phyloP scores from a whole-genome alignment of 2,329 filamentous ascomycete genomes.

The Neurospora crassa region DNA sequence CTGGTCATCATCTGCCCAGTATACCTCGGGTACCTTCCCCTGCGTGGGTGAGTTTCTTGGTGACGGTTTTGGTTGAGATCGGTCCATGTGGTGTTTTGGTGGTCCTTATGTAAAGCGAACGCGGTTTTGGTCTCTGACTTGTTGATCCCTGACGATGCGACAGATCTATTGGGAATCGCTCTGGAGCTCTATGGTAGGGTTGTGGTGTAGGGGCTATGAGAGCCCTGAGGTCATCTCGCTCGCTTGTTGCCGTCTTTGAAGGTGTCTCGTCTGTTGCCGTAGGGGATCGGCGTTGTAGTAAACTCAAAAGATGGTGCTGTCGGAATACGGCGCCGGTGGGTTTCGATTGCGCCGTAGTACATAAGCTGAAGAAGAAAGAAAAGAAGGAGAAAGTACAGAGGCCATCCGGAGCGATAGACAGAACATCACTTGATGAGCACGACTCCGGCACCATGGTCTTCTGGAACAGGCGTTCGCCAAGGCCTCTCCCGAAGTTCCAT shows the following conservation, averaged over 20 bases:
- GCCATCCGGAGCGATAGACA: background rate
- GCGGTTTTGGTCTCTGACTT: background rate
- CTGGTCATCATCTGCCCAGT: slow-evolving; percentile 20
- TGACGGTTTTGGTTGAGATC: background rate
- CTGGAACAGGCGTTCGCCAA: slow-evolving; percentile 1
- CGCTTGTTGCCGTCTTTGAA: background rate
- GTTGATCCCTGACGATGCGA: slow-evolving; percentile 12
- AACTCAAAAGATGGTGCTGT: background rate
- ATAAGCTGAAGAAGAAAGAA: slow-evolving; percentile 1
- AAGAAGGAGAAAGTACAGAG: background rate
- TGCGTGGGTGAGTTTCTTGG: background rate
- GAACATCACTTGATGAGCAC: background rate
- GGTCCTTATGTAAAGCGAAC: slow-evolving; percentile 16
- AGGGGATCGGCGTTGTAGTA: background rate
- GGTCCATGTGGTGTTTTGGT: slow-evolving; percentile 5
- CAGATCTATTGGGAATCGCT: slow-evolving; percentile 8
- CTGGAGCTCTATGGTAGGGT: background rate
- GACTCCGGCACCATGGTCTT: background rate
- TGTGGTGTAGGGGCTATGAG: slow-evolving; percentile 6
- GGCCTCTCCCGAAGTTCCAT: background rate
- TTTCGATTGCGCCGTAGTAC: slow-evolving; percentile 10
- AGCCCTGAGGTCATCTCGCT: slow-evolving; percentile 12
- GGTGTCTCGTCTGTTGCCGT: background rate
- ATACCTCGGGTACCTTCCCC: slow-evolving; percentile 16
- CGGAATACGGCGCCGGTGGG: background rate